phyloP scores from a whole-genome alignment of 2,329 filamentous ascomycete species.

The Sarocladiaceae sp. region DNA sequence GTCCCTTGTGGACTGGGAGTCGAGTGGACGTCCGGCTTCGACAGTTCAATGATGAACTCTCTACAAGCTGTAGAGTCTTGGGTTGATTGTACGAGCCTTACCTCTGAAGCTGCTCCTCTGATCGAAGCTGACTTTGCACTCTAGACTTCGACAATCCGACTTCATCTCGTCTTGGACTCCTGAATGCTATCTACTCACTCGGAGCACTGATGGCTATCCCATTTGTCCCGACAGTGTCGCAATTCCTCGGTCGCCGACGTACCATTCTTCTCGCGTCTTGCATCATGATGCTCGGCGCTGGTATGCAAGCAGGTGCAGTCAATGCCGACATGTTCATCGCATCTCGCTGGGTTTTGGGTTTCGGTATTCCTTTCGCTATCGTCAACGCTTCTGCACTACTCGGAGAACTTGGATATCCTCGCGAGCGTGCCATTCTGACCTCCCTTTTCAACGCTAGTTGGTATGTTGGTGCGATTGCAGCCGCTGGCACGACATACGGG shows the following conservation, averaged over 20 bases:
- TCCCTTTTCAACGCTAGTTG: slow-evolving; percentile 22
- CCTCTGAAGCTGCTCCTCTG: neutral
- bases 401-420: slow-evolving; percentile 28
- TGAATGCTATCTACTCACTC: slow-evolving; percentile 38
- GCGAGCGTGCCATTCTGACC: slow-evolving; percentile 13
- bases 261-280: slow-evolving; percentile 28
- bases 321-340: slow-evolving; percentile 28
- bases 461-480: slow-evolving; percentile 33
- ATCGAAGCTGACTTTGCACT: too few species aligned
- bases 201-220: slow-evolving; percentile 38
- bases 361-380: slow-evolving; percentile 29
- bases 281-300: slow-evolving; percentile 14
- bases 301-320: slow-evolving; percentile 13
- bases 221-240: slow-evolving; percentile 32
- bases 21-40: slow-evolving; percentile 39
- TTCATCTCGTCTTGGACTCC: slow-evolving; percentile 32
- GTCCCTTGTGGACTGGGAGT: slow-evolving; percentile 36
- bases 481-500: slow-evolving; percentile 23
- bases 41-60: slow-evolving; percentile 40
- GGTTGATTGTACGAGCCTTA: slow-evolving; percentile 27
- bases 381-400: slow-evolving; percentile 29
- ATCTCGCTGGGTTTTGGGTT: slow-evolving; percentile 27
- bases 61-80: slow-evolving; percentile 35
- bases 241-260: slow-evolving; percentile 33
- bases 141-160: slow-evolving; percentile 37